Evolutionary conservation across 2,329 filamentous ascomycete genomes (phyloP).

Genomic region (Ophiostoma sp.): DNA sequence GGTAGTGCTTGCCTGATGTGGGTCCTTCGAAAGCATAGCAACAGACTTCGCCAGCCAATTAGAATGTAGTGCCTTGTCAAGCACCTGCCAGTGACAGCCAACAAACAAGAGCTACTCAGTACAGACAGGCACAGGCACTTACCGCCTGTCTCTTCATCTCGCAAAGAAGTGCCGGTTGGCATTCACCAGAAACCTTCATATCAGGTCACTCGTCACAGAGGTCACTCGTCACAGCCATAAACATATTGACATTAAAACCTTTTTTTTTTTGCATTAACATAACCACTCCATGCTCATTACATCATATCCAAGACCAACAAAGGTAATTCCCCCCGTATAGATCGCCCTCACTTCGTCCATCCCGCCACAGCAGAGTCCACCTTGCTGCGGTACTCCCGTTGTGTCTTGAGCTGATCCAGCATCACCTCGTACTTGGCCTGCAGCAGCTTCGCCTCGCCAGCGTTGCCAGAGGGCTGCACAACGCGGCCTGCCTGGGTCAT

Average conservation of each 20-base stretch:
- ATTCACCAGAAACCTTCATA: neutral
- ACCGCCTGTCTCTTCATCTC: neutral
- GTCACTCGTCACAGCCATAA: too few relatives aligned
- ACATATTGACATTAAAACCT: neutral
- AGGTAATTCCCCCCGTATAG: neutral
- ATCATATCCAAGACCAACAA: neutral
- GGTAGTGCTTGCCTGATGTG: slow-evolving; percentile 16
- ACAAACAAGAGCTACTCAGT: neutral
- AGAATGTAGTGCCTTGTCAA: neutral
- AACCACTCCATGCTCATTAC: neutral
- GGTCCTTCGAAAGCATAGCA: neutral
- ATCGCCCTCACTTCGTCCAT: slow-evolving; percentile 34
- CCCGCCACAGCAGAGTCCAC: slow-evolving; percentile 64
- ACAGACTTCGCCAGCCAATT: slow-evolving; percentile 2
- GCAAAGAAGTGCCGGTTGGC: neutral
- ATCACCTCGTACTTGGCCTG: slow-evolving; percentile 95
- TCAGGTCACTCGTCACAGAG: neutral
- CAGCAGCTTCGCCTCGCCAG: slow-evolving; percentile 74
- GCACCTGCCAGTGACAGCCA: neutral
- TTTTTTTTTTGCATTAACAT: neutral
- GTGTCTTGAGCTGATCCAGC: slow-evolving; percentile 83
- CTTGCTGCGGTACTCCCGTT: slow-evolving; percentile 76
- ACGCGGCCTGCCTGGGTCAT: slow-evolving; percentile 93
- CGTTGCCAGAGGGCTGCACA: slow-evolving; percentile 71
- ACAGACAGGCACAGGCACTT: neutral